Evolutionary conservation across 768 basidiomycete species (phyloP).

Genomic region (Lactarius hatsudake): DNA sequence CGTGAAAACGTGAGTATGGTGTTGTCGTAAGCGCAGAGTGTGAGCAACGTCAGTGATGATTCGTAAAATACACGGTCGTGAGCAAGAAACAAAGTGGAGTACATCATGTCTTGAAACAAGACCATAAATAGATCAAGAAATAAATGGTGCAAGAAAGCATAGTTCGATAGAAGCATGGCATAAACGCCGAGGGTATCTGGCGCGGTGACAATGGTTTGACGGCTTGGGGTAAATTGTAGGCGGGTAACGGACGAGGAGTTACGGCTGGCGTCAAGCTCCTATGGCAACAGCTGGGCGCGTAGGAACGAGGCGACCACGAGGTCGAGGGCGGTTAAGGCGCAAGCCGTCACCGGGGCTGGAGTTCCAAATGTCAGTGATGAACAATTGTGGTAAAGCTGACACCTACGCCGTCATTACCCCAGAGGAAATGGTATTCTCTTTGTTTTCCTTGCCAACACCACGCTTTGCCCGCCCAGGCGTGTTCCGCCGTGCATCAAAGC

Average conservation of each 20-base stretch:
- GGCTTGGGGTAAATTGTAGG: background rate
- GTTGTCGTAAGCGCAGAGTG: slow-evolving; percentile 14
- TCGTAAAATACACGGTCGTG: slow-evolving; percentile 24
- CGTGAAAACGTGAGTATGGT: slow-evolving; percentile 4
- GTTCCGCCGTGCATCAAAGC: slow-evolving; percentile 53
- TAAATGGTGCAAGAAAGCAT: slow-evolving; percentile 1
- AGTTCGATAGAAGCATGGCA: slow-evolving; percentile 6
- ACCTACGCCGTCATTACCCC: slow-evolving; percentile 56
- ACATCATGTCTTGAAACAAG: background rate
- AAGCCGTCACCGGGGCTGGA: slow-evolving; percentile 41
- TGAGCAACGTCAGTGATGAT: slow-evolving; percentile 8
- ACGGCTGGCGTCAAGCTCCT: slow-evolving; percentile 2
- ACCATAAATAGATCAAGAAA: slow-evolving; percentile 1
- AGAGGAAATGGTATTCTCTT: slow-evolving; percentile 46
- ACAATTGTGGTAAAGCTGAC: background rate
- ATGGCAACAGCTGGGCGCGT: slow-evolving; percentile 27
- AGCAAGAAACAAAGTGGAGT: slow-evolving; percentile 13
- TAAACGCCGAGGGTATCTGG: background rate
- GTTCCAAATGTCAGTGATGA: background rate
- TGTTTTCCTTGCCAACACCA: slow-evolving; percentile 47
- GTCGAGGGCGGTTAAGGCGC: slow-evolving; percentile 46
- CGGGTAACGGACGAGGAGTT: background rate
- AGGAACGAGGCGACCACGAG: slow-evolving; percentile 42
- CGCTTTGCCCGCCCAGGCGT: slow-evolving; percentile 66
- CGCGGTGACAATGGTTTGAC: background rate